Percentiles rank a stretch among this genome's conserved stretches.
Conservation (phyloP, 257 asterid species). For the Solanum microdontum region DNA sequence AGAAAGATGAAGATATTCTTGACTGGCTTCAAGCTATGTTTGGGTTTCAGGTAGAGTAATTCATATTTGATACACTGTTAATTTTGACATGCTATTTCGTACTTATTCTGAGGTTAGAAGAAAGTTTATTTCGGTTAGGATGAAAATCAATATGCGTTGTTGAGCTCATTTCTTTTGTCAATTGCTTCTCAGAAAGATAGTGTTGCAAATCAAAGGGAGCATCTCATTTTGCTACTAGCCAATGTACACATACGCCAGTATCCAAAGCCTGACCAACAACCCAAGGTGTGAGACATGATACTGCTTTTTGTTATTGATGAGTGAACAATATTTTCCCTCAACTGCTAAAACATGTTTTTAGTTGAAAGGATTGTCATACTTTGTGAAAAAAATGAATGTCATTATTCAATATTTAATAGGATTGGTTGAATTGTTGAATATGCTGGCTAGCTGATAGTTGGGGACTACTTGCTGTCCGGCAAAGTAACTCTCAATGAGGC, state of each 20-base stretch:
- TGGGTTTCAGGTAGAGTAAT: constrained; percentile 75
- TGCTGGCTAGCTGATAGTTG: neutral
- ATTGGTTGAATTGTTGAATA: neutral
- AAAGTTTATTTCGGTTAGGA: neutral
- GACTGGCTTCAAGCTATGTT: constrained; percentile 99
- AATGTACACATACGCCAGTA: constrained; percentile 94
- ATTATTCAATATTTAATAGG: neutral
- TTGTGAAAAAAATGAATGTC: neutral
- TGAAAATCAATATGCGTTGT: constrained; percentile 1
- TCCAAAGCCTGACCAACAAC: constrained; percentile 98
- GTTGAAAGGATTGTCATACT: neutral
- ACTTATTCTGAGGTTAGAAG: neutral
- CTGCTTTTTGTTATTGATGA: constrained; percentile 1
- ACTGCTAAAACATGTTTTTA: neutral
- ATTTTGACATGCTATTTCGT: neutral
- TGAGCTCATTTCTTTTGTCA: neutral
- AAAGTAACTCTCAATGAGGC: neutral
- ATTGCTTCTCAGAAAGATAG: constrained; percentile 70
- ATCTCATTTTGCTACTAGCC: constrained; percentile 91
- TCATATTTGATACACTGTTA: neutral
- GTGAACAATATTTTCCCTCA: neutral
- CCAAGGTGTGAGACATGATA: constrained; percentile 50
- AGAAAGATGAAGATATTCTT: constrained; percentile 95
- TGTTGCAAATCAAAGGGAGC: constrained; percentile 97
- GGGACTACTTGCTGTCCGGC: neutral